A percentile compares a stretch with the other conserved stretches of the same genome.
Evolutionary conservation across 2,329 filamentous ascomycete species (phyloP).

Genomic region (Cladosporium sp.): DNA sequence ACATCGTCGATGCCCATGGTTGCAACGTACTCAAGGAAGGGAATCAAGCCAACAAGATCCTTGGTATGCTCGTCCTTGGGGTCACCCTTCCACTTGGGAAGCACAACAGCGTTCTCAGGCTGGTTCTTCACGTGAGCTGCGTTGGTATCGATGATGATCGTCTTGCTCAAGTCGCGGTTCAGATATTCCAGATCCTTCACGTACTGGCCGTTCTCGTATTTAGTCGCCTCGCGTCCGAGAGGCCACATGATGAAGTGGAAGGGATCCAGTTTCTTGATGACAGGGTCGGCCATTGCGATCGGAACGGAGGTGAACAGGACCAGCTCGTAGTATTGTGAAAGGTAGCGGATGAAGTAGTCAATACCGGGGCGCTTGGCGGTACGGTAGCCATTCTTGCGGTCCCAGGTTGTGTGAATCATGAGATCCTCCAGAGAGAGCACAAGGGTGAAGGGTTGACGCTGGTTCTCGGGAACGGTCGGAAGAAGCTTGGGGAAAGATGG

Average conservation of each 20-base stretch:
- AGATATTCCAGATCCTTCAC: constrained; percentile 99
- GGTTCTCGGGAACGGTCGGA: constrained; percentile 71
- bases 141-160: constrained; percentile 89
- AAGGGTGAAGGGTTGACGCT: constrained; percentile 84
- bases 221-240: constrained; percentile 91
- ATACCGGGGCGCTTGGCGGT: constrained; percentile 90
- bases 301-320: constrained; percentile 92
- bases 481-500: constrained; percentile 91
- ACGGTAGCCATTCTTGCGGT: constrained; percentile 88
- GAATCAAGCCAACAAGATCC: constrained; percentile 82
- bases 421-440: constrained; percentile 91
- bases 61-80: constrained; percentile 61
- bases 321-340: constrained; percentile 96
- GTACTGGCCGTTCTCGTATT: constrained; percentile 92
- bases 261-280: constrained; percentile 90
- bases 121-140: constrained; percentile 77
- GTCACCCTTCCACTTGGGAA: constrained; percentile 86
- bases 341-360: constrained; percentile 95
- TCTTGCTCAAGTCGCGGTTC: constrained; percentile 92
- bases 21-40: constrained; percentile 95
- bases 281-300: constrained; percentile 75
- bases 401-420: constrained; percentile 92
- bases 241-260: constrained; percentile 95
- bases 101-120: constrained; percentile 91
- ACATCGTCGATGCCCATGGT: constrained; percentile 90